These are phyloP conservation scores for Gremmenia infestans DNA, from an alignment of 2,329 filamentous ascomycete species.

Conservation along the genomic window DNA sequence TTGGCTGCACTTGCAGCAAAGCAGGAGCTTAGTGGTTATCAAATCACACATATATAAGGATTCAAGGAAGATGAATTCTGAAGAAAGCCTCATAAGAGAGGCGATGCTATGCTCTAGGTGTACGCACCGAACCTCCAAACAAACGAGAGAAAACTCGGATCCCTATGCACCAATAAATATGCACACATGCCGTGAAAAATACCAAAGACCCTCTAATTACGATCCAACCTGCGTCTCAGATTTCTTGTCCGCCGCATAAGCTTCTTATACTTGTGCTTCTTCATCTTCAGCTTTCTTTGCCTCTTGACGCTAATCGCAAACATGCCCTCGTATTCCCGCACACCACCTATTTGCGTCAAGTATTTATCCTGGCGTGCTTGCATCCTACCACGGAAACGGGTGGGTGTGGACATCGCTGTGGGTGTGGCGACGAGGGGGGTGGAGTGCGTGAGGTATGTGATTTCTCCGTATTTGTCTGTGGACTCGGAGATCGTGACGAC, in stretches of 20 bases:
- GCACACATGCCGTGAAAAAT: not conserved
- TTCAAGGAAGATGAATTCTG: not conserved
- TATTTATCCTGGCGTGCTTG: constrained; percentile 57
- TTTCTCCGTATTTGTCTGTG: constrained; percentile 52
- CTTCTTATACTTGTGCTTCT: constrained; percentile 99
- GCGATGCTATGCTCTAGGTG: constrained; percentile 13
- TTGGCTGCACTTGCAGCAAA: not conserved
- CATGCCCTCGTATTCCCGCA: constrained; percentile 53
- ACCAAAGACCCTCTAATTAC: constrained; percentile 26
- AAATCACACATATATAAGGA: not conserved
- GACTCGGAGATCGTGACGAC: constrained; percentile 65
- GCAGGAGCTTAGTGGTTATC: not conserved
- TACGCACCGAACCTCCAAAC: constrained; percentile 4
- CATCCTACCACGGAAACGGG: constrained; percentile 66
- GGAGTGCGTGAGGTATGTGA: constrained; percentile 57
- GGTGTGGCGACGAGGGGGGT: constrained; percentile 46
- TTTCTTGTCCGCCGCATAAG: constrained; percentile 89
- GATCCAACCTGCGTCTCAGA: constrained; percentile 64
- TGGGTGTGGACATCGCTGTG: constrained; percentile 15
- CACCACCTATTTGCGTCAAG: constrained; percentile 36
- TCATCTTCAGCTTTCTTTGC: constrained; percentile 96
- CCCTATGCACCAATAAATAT: constrained; percentile 16
- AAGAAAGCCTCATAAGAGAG: constrained; percentile 11
- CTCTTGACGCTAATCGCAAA: constrained; percentile 84
- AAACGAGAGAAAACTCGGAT: constrained; percentile 3